Evolutionary conservation across 257 asterid genomes (phyloP), one percentile per base, ranked within the genome.

Genomic region (Cinchona pubescens): DNA sequence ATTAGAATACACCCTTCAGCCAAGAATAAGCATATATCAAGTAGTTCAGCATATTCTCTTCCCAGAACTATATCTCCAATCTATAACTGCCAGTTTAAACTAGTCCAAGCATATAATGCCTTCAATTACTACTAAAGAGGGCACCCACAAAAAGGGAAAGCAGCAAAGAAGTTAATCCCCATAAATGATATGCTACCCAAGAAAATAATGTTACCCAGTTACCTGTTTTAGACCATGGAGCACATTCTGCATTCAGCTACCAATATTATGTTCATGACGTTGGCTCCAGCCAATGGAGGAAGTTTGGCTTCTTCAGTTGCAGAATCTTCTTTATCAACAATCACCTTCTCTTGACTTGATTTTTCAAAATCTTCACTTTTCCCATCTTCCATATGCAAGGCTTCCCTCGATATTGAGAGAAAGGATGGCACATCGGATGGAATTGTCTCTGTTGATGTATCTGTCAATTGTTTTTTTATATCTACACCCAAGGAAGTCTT

Each of bases 161-260:
- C 21, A 43, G 21, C 16, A 69, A 42, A 29, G 40, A 42, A 55
- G 43, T 46, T 29, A 58, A 25, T 13, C 69, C 61, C 53, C n/a
- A 29, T 58, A 11, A 13, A 42, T n/a, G 23, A 21, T 27, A 7
- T 32, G 21, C 40, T 6, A 4, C 1, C 25, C 10, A 42, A 27
- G 58, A 62, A 13, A 46, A 46, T 2, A 43, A 30, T 23, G 12
- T 13, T 38, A 48, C 40, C 68, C 59, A 51, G 75, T 12, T 85
- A 95, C 99, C 99, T 87, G 99, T 92, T 86, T 95, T 95, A 73
- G 81, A 76, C 96, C 97, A 95, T 60, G 99, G 99, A 76, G 99
- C 90, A 81, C 99, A 95, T 81, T 92, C 99, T 38, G 90, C 83
- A n/a, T n/a, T n/a, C n/a, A 79, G 98, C 88, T 79, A 91, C 93